These are phyloP conservation scores for Xylaria sp. DNA, from an alignment of 2,329 filamentous ascomycete genomes.

Conservation along the genomic window DNA sequence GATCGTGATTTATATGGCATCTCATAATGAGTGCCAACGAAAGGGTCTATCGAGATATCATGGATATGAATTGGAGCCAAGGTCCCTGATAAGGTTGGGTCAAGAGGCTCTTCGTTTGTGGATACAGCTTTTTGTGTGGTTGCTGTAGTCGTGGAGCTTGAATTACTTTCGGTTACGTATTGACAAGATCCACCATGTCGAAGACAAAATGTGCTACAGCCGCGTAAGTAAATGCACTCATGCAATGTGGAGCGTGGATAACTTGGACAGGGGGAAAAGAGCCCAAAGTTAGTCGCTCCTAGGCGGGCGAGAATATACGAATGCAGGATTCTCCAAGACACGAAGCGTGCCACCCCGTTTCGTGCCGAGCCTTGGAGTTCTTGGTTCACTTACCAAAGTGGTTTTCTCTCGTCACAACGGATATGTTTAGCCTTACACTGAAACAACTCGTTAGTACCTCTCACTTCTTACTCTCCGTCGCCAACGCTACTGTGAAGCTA, in stretches of 20 bases:
- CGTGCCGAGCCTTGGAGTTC: constrained; percentile 39
- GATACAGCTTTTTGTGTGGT: constrained; percentile 38
- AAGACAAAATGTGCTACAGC: constrained; percentile 57
- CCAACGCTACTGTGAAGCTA: background rate
- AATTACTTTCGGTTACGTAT: constrained; percentile 47
- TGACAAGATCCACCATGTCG: constrained; percentile 58
- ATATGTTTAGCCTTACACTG: constrained; percentile 56
- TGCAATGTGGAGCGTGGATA: constrained; percentile 8
- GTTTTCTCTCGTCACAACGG: constrained; percentile 59
- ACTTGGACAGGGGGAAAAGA: constrained; percentile 10
- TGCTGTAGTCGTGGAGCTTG: constrained; percentile 38
- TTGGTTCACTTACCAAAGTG: constrained; percentile 56
- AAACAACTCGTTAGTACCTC: constrained; percentile 22
- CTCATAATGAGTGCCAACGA: constrained; percentile 48
- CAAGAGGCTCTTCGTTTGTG: constrained; percentile 43
- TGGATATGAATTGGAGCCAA: constrained; percentile 39
- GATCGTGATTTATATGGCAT: constrained; percentile 51
- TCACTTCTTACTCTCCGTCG: constrained; percentile 18
- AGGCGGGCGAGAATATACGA: constrained; percentile 27
- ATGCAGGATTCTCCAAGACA: constrained; percentile 17
- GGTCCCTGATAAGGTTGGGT: constrained; percentile 34
- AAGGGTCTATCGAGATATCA: constrained; percentile 44
- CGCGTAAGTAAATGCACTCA: constrained; percentile 25
- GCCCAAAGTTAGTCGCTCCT: constrained; percentile 13
- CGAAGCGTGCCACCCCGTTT: constrained; percentile 4